Evolutionary conservation across 164 flowering plant genomes (phyloP), one percentile per base, ranked within the genome.

Genomic region (Umbellularia californica): DNA sequence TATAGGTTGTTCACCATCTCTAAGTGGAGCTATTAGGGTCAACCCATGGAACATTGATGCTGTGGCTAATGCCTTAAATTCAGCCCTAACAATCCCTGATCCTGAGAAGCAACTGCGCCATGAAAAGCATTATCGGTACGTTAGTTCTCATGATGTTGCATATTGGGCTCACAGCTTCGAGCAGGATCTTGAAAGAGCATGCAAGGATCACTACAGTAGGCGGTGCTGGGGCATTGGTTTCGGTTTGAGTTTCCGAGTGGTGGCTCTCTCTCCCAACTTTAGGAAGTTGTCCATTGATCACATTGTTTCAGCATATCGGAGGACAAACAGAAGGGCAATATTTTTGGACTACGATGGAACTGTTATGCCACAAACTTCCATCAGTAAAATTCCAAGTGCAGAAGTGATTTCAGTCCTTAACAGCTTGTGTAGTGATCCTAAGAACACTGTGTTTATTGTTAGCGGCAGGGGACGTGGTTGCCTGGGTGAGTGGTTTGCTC

Each of bases 11-110:
- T 77, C 79, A 1, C 79, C 79, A 35, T 77, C 79, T 72, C 51
- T 77, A 20, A 77, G 79, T n/a, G 79, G 79, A 0, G 79, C 79
- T 50, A 68, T 77, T 75, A 30, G 76, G 51, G 79, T 77, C n/a
- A 77, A 77, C 47, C 79, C 79, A 19, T 77, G 79, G 79, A 62
- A 77, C 35, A 68, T 68, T 35, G 79, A 77, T 55, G 79, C 67
- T 30, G 79, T 77, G 5, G 72, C 79, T 24, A 72, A 77, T 25
- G 75, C 79, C 58, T 15, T 77, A 28, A 68, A 68, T 52, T 13
- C 35, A 15, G 79, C 79, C 20, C 68, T 72, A 11, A 67, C 62
- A 14, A 68, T 72, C 66, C 23, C 68, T 58, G 76, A 77, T 19
- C 10, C 71, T 12, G 76, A 72, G 62, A 72, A 72, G 50, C 79